Evolutionary conservation across 495 filamentous ascomycete species (phyloP), one percentile per base, ranked within the genome.

Genomic region (Aspergillus hancockii): DNA sequence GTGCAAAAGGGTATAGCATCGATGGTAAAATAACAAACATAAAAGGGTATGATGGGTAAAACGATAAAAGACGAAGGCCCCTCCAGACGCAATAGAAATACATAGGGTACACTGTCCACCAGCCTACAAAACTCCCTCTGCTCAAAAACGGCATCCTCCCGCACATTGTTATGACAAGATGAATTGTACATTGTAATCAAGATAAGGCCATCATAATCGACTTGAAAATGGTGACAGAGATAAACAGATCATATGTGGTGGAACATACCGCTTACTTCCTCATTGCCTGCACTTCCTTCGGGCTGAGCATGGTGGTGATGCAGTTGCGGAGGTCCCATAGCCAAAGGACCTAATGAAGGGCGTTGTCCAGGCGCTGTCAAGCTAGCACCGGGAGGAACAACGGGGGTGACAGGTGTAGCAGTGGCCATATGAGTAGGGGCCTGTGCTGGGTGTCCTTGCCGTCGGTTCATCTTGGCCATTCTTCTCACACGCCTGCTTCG

Each of bases 201-300:
- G n/a, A 62, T 34, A 51, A 59, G 28, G 47, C 49, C 60, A 61
- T 36, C 57, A 59, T n/a, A 31, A 49, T 36, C n/a, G 34, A 52
- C 14, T 46, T 25, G 22, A 59, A 50, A 51, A 54, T n/a, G 54
- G 55, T 61, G 47, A 60, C 46, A 58, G 57, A 56, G 68, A 69
- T 41, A 61, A 63, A 59, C 52, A 59, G 55, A 67, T 76, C 67
- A 90, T 81, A 88, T 84, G 73, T 90, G 87, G 81, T 90, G 83
- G 80, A 90, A 93, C 92, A 96, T 96, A 91, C 93, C 90, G 80
- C 82, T 85, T 81, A 94, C 91, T 82, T 95, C 92, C 65, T 94
- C 92, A 70, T 84, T 82, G 65, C 85, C 84, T 67, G 86, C 84
- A 69, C 83, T 83, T 63, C 85, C 87, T 67, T 91, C 88, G 40